Percentiles rank a stretch among this genome's conserved stretches.
These are phyloP conservation scores for Trichomonascaceae sp. DNA, from an alignment of 1,139 yeast species.

Conservation along the genomic window DNA sequence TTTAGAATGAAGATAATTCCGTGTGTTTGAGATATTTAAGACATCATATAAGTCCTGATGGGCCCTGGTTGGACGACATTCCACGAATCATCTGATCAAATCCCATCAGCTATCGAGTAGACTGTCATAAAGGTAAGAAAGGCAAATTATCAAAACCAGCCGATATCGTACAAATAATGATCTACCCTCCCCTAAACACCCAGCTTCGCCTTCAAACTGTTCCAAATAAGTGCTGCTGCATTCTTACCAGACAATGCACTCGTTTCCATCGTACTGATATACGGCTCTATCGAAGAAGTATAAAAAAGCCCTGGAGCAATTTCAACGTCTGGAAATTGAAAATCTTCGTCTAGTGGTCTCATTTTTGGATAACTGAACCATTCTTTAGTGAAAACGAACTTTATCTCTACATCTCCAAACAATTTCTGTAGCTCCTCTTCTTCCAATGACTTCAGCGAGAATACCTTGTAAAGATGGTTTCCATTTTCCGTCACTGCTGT, in stretches of 20 bases:
- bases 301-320: slow-evolving; percentile 34
- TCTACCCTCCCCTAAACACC: background rate
- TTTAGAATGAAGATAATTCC: too few relatives aligned
- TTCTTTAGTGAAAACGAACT: slow-evolving; percentile 11
- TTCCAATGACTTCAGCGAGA: slow-evolving; percentile 28
- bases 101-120: too few relatives aligned
- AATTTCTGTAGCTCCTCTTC: slow-evolving; percentile 16
- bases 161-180: too few relatives aligned
- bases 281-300: slow-evolving; percentile 39
- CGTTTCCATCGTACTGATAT: slow-evolving; percentile 46
- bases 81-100: too few relatives aligned
- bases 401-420: slow-evolving; percentile 12
- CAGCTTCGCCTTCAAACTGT: background rate
- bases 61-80: too few relatives aligned
- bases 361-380: slow-evolving; percentile 25
- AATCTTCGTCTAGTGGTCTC: slow-evolving; percentile 26
- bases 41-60: too few relatives aligned
- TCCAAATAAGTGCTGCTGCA: slow-evolving; percentile 22
- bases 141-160: too few relatives aligned
- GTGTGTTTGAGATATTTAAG: too few relatives aligned
- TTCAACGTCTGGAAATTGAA: slow-evolving; percentile 19
- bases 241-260: slow-evolving; percentile 43
- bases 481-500: slow-evolving; percentile 20
- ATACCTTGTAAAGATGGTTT: slow-evolving; percentile 38
- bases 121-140: too few relatives aligned